phyloP scores from a whole-genome alignment of 805 yeast species.

The Cephaloascus fragrans region DNA sequence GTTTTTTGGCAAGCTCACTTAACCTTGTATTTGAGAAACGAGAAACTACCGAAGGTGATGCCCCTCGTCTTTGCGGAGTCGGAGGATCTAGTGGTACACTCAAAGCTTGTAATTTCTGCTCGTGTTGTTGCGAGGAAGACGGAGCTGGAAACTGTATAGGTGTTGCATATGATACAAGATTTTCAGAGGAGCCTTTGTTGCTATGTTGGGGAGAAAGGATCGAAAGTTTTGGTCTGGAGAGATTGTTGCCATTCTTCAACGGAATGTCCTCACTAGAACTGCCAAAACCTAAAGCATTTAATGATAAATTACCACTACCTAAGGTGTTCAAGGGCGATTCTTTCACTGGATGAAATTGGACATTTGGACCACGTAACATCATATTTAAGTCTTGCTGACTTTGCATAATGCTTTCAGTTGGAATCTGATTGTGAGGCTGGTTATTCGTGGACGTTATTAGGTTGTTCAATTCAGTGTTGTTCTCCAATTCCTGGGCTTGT shows the following conservation, averaged over 20 bases:
- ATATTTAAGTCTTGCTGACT: too few species aligned
- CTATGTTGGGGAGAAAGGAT: not conserved
- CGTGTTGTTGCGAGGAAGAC: not conserved
- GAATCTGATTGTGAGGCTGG: too few species aligned
- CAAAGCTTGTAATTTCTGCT: conserved; percentile 1
- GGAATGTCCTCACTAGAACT: not conserved
- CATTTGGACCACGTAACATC: too few species aligned
- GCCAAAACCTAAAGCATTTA: conserved; percentile 20
- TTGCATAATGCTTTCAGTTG: too few species aligned
- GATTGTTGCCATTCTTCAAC: not conserved
- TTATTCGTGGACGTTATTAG: too few species aligned
- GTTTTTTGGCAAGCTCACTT: not conserved
- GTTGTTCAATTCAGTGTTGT: not conserved
- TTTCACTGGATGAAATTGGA: conserved; percentile 37
- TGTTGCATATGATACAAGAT: not conserved
- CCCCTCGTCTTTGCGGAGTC: conserved; percentile 1
- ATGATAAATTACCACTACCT: conserved; percentile 37
- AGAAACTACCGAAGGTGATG: not conserved
- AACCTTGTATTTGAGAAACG: not conserved
- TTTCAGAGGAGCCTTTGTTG: not conserved
- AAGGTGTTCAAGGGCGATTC: conserved; percentile 35
- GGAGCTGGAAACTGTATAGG: too few species aligned
- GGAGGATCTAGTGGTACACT: conserved; percentile 8
- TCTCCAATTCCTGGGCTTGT: not conserved
- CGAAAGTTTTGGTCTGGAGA: not conserved